phyloP scores from a whole-genome alignment of 176 grass and related monocot genomes.

The Poa annua region DNA sequence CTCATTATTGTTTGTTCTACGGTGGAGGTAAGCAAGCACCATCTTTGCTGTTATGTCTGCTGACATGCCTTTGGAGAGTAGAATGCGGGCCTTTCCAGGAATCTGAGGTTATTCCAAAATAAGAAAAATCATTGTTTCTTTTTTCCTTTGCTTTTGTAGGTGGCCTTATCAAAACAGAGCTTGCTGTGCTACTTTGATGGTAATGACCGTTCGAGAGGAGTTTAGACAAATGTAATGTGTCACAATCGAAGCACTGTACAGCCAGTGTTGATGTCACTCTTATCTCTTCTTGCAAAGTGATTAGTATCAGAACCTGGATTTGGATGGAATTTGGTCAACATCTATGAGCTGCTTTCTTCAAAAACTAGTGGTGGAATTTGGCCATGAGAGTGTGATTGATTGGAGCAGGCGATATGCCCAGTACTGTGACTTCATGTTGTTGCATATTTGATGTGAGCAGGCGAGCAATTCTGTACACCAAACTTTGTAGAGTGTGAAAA shows the following conservation, averaged over 20 bases:
- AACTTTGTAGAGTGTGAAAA: neutral
- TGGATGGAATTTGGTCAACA: neutral
- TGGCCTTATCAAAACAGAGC: neutral
- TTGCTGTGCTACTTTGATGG: neutral
- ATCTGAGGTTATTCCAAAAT: neutral
- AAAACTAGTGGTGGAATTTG: neutral
- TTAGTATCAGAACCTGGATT: neutral
- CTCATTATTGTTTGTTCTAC: slow-evolving; percentile 9
- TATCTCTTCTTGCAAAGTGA: neutral
- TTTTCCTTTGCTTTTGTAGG: slow-evolving; percentile 15
- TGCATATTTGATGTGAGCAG: neutral
- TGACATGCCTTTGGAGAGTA: neutral
- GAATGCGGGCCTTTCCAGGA: neutral
- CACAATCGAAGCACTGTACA: neutral
- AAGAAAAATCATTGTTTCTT: neutral
- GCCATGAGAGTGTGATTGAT: neutral
- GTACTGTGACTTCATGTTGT: neutral
- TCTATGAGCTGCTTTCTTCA: neutral
- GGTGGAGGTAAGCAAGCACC: slow-evolving; percentile 21
- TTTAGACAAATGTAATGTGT: neutral
- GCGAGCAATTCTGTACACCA: neutral
- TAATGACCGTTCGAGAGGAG: neutral
- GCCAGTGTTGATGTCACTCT: neutral
- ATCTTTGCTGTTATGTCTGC: neutral
- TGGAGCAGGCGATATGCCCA: neutral